phyloP scores from a whole-genome alignment of 345 rosid species.

The Sonneratia alba region DNA sequence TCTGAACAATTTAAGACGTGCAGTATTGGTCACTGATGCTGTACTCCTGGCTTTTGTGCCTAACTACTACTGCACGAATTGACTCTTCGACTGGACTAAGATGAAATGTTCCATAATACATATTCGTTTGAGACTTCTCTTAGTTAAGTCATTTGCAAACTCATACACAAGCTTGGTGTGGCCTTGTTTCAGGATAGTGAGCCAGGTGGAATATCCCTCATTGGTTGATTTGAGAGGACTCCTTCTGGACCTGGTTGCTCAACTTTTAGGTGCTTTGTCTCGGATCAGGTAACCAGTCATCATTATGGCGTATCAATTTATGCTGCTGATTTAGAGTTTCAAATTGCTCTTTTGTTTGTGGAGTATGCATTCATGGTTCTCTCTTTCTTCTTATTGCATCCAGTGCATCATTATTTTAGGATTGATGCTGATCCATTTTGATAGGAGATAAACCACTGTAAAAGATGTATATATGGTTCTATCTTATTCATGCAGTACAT shows the following conservation, averaged over 20 bases:
- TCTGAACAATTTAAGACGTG: slow-evolving; percentile 7
- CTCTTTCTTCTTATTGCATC: neutral
- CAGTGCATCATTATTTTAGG: neutral
- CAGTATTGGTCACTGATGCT: neutral
- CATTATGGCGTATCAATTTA: neutral
- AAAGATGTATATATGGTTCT: neutral
- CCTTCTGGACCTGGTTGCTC: slow-evolving; percentile 92
- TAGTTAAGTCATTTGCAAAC: slow-evolving; percentile 1
- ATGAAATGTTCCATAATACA: slow-evolving; percentile 2
- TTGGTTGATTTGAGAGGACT: slow-evolving; percentile 95
- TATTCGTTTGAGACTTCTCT: neutral
- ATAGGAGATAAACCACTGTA: neutral
- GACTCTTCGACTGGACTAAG: neutral
- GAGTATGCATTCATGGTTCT: neutral
- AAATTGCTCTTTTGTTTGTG: neutral
- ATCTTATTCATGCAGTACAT: neutral
- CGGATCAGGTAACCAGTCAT: slow-evolving; percentile 62
- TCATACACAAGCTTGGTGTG: slow-evolving; percentile 8
- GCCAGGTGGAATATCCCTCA: slow-evolving; percentile 97
- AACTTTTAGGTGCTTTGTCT: slow-evolving; percentile 93
- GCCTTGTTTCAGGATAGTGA: slow-evolving; percentile 64
- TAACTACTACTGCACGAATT: neutral
- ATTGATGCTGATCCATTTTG: neutral
- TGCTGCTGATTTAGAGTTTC: neutral
- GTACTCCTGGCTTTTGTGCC: neutral